These are phyloP conservation scores for Carex littledalei DNA, from an alignment of 176 grass and related monocot genomes.

Conservation along the genomic window DNA sequence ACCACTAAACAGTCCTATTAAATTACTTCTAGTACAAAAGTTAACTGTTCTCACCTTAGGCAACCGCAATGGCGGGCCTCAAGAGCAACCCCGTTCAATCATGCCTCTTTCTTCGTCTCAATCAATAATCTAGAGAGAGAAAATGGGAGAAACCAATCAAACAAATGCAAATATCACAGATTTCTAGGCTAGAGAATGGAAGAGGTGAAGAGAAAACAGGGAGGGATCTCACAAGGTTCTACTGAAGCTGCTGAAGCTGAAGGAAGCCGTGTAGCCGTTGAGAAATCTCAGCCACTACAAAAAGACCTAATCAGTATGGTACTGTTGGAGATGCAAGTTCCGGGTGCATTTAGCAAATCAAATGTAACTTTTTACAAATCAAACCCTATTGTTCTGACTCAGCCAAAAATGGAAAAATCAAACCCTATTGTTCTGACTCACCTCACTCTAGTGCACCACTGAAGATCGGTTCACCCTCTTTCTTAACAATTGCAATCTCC, in stretches of 20 bases:
- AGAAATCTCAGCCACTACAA: constrained; percentile 89
- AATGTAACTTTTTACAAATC: too few species aligned
- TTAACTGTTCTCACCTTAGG: constrained; percentile 34
- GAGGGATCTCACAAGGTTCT: constrained; percentile 22
- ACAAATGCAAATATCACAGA: neutral
- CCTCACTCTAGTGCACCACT: too few species aligned
- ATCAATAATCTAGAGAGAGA: constrained; percentile 14
- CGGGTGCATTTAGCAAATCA: too few species aligned
- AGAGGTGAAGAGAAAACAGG: neutral
- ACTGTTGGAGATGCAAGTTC: too few species aligned
- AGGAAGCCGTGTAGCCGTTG: constrained; percentile 7
- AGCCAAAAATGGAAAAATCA: too few species aligned
- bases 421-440: too few species aligned
- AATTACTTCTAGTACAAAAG: neutral
- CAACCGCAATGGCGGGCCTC: constrained; percentile 35
- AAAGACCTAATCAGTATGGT: too few species aligned
- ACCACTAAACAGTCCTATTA: constrained; percentile 11
- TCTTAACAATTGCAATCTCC: too few species aligned
- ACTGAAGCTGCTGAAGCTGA: constrained; percentile 1
- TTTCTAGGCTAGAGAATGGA: neutral
- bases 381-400: too few species aligned
- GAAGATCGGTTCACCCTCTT: too few species aligned
- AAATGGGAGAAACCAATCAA: constrained; percentile 15
- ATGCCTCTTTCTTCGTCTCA: neutral
- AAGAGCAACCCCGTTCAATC: constrained; percentile 26